Conservation (phyloP, 2,329 filamentous ascomycete genomes). For the Dothideomycetes sp. region DNA sequence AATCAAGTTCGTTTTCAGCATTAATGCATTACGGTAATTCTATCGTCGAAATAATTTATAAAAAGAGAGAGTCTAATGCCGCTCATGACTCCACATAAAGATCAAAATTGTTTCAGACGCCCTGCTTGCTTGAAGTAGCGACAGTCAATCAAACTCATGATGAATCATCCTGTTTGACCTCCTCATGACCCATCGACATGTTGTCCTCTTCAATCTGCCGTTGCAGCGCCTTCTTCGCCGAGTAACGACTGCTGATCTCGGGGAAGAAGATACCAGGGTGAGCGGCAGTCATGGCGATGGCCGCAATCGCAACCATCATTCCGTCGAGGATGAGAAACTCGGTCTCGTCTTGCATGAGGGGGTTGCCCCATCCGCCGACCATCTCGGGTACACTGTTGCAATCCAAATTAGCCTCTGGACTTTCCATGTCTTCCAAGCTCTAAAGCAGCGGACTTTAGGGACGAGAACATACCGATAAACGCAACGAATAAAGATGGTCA, state of each 20-base stretch:
- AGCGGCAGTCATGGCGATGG: slow-evolving; percentile 28
- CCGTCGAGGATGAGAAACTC: slow-evolving; percentile 38
- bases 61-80: no score
- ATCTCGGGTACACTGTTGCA: slow-evolving; percentile 35
- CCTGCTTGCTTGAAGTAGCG: no score
- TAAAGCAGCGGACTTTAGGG: not conserved
- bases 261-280: slow-evolving; percentile 36
- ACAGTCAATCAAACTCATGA: no score
- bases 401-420: slow-evolving; percentile 6
- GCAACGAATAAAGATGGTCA: slow-evolving; percentile 54
- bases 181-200: not conserved
- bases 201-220: not conserved
- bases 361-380: slow-evolving; percentile 38
- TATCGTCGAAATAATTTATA: no score
- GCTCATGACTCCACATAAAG: no score
- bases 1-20: no score
- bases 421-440: no score
- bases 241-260: slow-evolving; percentile 9
- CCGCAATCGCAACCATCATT: slow-evolving; percentile 35
- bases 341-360: slow-evolving; percentile 34
- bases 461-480: slow-evolving; percentile 42
- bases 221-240: not conserved
- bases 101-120: no score
- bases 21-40: no score
- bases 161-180: no score